Conservation (phyloP, 768 basidiomycete species). For the Albatrellus ellisii region DNA sequence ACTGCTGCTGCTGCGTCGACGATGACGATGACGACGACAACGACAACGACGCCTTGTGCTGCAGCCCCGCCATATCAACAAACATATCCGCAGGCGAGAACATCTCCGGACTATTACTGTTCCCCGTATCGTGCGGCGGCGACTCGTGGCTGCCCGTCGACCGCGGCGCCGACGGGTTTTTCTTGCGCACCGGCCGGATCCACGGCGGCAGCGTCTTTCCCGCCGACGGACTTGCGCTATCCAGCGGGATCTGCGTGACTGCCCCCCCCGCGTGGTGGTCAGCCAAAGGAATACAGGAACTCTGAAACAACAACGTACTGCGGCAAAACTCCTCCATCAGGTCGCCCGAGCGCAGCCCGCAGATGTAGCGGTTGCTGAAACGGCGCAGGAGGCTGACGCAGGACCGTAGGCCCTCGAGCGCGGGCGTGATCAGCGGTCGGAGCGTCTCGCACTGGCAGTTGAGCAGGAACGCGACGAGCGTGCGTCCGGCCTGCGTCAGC, state of each 20-base stretch:
- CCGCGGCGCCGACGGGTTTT: slow-evolving; percentile 36
- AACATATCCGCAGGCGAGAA: slow-evolving; percentile 4
- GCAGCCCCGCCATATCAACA: slow-evolving; percentile 3
- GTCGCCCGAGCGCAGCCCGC: slow-evolving; percentile 82
- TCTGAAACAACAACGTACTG: slow-evolving; percentile 32
- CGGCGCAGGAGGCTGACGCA: slow-evolving; percentile 80
- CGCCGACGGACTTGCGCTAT: slow-evolving; percentile 42
- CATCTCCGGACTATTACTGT: slow-evolving; percentile 9
- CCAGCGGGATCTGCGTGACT: slow-evolving; percentile 83
- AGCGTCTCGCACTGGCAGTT: slow-evolving; percentile 77
- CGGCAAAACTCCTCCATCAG: slow-evolving; percentile 94
- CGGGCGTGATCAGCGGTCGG: slow-evolving; percentile 65
- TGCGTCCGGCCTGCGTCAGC: slow-evolving; percentile 85
- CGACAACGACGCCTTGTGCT: too few species aligned
- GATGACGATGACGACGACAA: neutral
- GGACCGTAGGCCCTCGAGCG: slow-evolving; percentile 75
- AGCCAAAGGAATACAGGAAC: neutral
- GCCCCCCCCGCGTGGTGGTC: slow-evolving; percentile 4
- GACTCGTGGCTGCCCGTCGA: slow-evolving; percentile 18
- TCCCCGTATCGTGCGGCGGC: slow-evolving; percentile 6
- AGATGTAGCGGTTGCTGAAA: slow-evolving; percentile 87
- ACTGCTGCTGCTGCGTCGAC: neutral
- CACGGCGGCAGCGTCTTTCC: slow-evolving; percentile 58
- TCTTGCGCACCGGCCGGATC: slow-evolving; percentile 82
- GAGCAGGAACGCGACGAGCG: slow-evolving; percentile 75